Conservation (phyloP, 176 grass and related monocot genomes). For the Alopecurus myosuroides region DNA sequence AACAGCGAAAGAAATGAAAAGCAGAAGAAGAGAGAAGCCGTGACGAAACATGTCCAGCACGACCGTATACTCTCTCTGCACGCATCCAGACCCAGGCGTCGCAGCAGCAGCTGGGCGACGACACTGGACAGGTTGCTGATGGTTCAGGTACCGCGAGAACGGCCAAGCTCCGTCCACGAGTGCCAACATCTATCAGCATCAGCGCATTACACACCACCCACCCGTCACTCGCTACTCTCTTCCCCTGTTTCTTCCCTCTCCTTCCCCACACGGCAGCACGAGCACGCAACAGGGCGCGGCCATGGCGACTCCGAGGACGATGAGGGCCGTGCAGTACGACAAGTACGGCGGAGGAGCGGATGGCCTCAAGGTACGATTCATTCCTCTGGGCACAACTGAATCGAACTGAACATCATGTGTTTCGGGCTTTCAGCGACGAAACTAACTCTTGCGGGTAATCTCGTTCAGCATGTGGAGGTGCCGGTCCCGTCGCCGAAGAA, state of each 20-base stretch:
- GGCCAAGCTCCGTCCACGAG: neutral
- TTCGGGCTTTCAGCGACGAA: neutral
- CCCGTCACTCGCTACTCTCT: neutral
- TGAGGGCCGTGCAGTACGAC: conserved; percentile 69
- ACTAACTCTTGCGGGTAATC: neutral
- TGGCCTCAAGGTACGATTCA: conserved; percentile 47
- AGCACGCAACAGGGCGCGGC: neutral
- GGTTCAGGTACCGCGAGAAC: neutral
- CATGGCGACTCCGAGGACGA: conserved; percentile 54
- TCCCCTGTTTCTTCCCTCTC: neutral
- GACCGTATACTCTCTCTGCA: neutral
- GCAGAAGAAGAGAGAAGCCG: no score
- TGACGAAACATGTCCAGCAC: neutral
- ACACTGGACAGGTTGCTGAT: neutral
- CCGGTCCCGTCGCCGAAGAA: conserved; percentile 54
- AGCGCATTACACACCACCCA: neutral
- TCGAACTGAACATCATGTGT: neutral
- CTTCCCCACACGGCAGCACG: neutral
- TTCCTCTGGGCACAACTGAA: neutral
- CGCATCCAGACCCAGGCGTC: neutral
- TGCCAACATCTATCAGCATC: conserved; percentile 14
- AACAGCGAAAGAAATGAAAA: neutral
- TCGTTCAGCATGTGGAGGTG: conserved; percentile 55
- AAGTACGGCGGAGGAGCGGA: conserved; percentile 54
- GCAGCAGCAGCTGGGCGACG: neutral